These are phyloP conservation scores for Gaultheria prostrata DNA, from an alignment of 148 eudicot genomes.

Conservation along the genomic window DNA sequence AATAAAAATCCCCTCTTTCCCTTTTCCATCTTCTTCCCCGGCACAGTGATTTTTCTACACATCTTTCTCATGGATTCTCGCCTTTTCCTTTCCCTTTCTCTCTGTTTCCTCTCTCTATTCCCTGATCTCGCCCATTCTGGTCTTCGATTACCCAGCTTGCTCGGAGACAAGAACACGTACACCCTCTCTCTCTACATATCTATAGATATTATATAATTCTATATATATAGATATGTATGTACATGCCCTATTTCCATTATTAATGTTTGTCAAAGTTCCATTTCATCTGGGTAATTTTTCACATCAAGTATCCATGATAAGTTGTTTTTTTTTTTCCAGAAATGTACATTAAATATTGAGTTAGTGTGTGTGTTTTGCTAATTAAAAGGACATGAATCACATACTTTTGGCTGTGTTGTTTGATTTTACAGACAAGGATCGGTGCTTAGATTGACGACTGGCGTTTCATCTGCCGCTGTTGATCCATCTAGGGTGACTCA, in stretches of 20 bases:
- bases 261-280: too few species aligned
- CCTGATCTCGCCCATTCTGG: slow-evolving; percentile 18
- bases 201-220: too few species aligned
- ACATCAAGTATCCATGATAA: too few species aligned
- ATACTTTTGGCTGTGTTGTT: neutral
- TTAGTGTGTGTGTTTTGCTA: neutral
- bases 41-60: too few species aligned
- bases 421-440: slow-evolving; percentile 32
- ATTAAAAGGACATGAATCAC: neutral
- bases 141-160: slow-evolving; percentile 9
- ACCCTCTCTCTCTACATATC: neutral
- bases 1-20: neutral
- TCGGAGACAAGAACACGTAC: slow-evolving; percentile 17
- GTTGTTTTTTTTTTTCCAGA: too few species aligned
- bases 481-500: slow-evolving; percentile 80
- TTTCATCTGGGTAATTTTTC: too few species aligned
- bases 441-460: slow-evolving; percentile 46
- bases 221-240: too few species aligned
- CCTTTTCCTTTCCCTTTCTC: slow-evolving; percentile 7
- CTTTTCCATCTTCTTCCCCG: neutral
- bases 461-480: slow-evolving; percentile 27
- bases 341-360: too few species aligned
- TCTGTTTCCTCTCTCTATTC: slow-evolving; percentile 2
- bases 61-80: slow-evolving; percentile 15
- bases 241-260: too few species aligned